These are phyloP conservation scores for Sesbania bispinosa DNA, from an alignment of 306 rosid species.

Conservation along the genomic window DNA sequence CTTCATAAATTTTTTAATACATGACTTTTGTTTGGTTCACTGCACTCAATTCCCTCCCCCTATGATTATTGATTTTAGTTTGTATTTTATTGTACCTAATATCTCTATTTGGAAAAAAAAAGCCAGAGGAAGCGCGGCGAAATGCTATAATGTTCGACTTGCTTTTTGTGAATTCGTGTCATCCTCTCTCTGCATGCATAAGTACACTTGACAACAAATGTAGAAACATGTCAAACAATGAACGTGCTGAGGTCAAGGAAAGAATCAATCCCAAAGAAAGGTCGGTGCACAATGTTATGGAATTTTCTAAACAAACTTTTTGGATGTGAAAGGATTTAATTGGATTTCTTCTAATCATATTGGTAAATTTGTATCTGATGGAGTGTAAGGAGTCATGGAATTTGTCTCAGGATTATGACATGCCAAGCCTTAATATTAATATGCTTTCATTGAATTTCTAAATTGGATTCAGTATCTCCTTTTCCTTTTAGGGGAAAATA, in stretches of 20 bases:
- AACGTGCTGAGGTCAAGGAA: constrained; percentile 74
- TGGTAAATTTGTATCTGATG: constrained; percentile 1
- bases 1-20: not conserved
- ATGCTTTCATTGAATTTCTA: not conserved
- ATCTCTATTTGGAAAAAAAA: not conserved
- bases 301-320: not conserved
- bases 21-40: not conserved
- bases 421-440: not conserved
- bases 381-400: no score
- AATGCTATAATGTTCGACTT: constrained; percentile 79
- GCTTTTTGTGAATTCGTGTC: constrained; percentile 89
- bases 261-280: constrained; percentile 71
- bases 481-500: no score
- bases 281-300: constrained; percentile 38
- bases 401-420: no score
- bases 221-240: constrained; percentile 61
- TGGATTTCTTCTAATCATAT: not conserved
- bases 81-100: constrained; percentile 1
- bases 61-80: not conserved
- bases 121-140: constrained; percentile 77
- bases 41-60: not conserved
- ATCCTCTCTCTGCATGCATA: constrained; percentile 93
- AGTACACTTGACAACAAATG: constrained; percentile 86
- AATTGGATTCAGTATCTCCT: not conserved
- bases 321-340: not conserved